Evolutionary conservation across 129 eudicot genomes (phyloP).

Genomic region (sunflower (Helianthus annuus)): HanXRQr2.0-SUNRISE NC_035442.2:178819169-178819668

Average conservation of each 20-base stretch:
- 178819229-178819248: no score
- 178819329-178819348: conserved; percentile 56
- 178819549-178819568: conserved; percentile 27
- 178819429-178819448: not conserved
- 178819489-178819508: conserved; percentile 49
- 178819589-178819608: conserved; percentile 44
- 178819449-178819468: not conserved
- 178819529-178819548: conserved; percentile 25
- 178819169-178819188: no score
- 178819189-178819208: no score
- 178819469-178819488: not conserved
- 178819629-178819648: conserved; percentile 41
- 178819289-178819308: not conserved
- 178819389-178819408: conserved; percentile 71
- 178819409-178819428: conserved; percentile 14
- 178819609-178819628: conserved; percentile 31
- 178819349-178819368: conserved; percentile 70
- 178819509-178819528: conserved; percentile 43
- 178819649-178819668: conserved; percentile 27
- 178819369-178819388: conserved; percentile 60
- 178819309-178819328: not conserved
- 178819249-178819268: not conserved
- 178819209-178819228: no score
- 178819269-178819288: not conserved
- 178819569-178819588: conserved; percentile 32